Percentiles rank a stretch among this genome's conserved stretches.
These are phyloP conservation scores for Triticum turgidum DNA, from an alignment of 176 grass and related monocot species.

Conservation along the genomic window DNA sequence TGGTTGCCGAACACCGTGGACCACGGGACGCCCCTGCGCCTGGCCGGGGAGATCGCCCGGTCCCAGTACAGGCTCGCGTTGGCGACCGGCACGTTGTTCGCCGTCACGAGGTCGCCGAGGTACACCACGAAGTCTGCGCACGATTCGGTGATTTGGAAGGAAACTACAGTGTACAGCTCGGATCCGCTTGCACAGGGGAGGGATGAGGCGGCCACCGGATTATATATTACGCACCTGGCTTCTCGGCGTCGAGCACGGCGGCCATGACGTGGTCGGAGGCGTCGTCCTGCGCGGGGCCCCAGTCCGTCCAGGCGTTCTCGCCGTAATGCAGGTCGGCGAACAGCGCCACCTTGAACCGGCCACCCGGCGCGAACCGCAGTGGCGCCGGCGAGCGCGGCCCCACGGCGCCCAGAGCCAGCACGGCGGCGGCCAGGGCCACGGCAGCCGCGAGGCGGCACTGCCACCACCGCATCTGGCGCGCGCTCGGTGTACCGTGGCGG, in stretches of 20 bases:
- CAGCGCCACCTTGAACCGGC: slow-evolving; percentile 71
- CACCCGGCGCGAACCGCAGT: neutral
- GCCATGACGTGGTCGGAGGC: slow-evolving; percentile 70
- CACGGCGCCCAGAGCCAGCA: neutral
- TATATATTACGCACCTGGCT: slow-evolving; percentile 43
- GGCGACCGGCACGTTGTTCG: slow-evolving; percentile 76
- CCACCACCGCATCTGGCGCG: neutral
- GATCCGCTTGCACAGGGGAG: too few species aligned
- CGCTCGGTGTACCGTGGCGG: neutral
- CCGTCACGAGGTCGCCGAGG: slow-evolving; percentile 84
- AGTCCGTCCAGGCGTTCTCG: slow-evolving; percentile 86
- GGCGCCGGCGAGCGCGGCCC: neutral
- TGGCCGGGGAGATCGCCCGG: slow-evolving; percentile 65
- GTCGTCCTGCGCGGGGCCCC: slow-evolving; percentile 75
- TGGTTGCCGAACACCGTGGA: slow-evolving; percentile 86
- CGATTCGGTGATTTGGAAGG: neutral
- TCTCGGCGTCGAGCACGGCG: slow-evolving; percentile 72
- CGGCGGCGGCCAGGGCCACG: neutral
- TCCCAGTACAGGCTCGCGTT: slow-evolving; percentile 90
- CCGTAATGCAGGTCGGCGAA: slow-evolving; percentile 96
- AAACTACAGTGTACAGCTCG: too few species aligned
- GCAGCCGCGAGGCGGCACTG: too few species aligned
- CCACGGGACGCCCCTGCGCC: slow-evolving; percentile 63
- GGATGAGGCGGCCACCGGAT: neutral
- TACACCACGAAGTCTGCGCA: slow-evolving; percentile 83